A percentile compares a stretch with the other conserved stretches of the same genome.
phyloP scores from a whole-genome alignment of 441 rosid species.

The Adansonia madagascariensis region DNA sequence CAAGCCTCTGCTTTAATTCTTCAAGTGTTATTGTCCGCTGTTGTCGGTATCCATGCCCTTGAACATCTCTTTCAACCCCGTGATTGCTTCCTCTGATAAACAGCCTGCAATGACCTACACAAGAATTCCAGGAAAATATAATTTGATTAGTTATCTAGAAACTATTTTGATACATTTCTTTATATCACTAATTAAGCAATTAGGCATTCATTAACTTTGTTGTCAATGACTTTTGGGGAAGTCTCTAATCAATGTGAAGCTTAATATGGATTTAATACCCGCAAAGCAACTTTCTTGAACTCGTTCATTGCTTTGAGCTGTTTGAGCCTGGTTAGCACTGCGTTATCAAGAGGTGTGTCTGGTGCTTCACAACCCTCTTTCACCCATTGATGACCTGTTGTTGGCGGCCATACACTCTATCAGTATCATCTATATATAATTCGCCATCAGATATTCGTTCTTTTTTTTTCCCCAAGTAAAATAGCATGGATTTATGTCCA shows the following conservation, averaged over 20 bases:
- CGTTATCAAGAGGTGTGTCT: conserved; percentile 85
- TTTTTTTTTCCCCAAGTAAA: not conserved
- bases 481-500: not conserved
- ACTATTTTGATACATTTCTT: not conserved
- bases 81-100: conserved; percentile 87
- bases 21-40: conserved; percentile 88
- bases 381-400: conserved; percentile 83
- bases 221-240: no score
- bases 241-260: not conserved
- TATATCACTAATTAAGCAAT: no score
- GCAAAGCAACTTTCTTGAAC: conserved; percentile 86
- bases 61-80: conserved; percentile 86
- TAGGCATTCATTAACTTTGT: no score
- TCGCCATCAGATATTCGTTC: no score
- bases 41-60: conserved; percentile 73
- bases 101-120: conserved; percentile 83
- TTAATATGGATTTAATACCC: conserved; percentile 39
- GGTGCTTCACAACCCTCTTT: conserved; percentile 89
- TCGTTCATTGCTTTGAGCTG: conserved; percentile 91
- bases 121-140: not conserved
- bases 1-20: conserved; percentile 80
- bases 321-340: conserved; percentile 75
- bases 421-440: not conserved
- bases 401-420: not conserved
- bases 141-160: not conserved